Conservation (phyloP, 768 basidiomycete genomes). For the Floccularia luteovirens region DNA sequence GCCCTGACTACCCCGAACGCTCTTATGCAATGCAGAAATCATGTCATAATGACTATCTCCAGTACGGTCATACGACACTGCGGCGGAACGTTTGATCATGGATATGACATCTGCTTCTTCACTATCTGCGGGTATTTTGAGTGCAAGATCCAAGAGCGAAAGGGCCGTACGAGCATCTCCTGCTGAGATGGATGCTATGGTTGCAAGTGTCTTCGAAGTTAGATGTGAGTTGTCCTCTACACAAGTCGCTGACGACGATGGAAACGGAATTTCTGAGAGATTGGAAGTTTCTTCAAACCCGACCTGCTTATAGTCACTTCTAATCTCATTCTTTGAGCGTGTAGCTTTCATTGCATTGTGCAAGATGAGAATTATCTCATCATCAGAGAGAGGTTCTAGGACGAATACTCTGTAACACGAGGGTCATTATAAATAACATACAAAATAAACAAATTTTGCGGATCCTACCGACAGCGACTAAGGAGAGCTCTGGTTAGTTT, state of each 20-base stretch:
- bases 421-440: conserved; percentile 10
- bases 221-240: conserved; percentile 25
- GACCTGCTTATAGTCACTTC: too few relatives aligned
- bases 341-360: conserved; percentile 34
- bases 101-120: conserved; percentile 44
- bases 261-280: conserved; percentile 7
- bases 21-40: conserved; percentile 83
- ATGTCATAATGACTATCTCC: conserved; percentile 77
- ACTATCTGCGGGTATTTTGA: conserved; percentile 32
- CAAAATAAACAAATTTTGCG: conserved; percentile 7
- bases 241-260: conserved; percentile 11
- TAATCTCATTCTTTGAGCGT: background rate
- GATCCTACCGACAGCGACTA: conserved; percentile 64
- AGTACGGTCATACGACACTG: conserved; percentile 64
- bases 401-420: conserved; percentile 63
- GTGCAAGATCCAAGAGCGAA: conserved; percentile 65
- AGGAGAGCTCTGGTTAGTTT: conserved; percentile 67
- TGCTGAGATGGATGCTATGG: conserved; percentile 43
- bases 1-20: conserved; percentile 68
- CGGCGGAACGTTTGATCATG: conserved; percentile 54
- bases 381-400: conserved; percentile 57
- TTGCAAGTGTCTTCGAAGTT: conserved; percentile 36
- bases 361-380: conserved; percentile 54
- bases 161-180: conserved; percentile 78
- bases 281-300: background rate